Base-by-base conservation (phyloP, 23 red algal species). In the Gracilaria gracilis region DNA sequence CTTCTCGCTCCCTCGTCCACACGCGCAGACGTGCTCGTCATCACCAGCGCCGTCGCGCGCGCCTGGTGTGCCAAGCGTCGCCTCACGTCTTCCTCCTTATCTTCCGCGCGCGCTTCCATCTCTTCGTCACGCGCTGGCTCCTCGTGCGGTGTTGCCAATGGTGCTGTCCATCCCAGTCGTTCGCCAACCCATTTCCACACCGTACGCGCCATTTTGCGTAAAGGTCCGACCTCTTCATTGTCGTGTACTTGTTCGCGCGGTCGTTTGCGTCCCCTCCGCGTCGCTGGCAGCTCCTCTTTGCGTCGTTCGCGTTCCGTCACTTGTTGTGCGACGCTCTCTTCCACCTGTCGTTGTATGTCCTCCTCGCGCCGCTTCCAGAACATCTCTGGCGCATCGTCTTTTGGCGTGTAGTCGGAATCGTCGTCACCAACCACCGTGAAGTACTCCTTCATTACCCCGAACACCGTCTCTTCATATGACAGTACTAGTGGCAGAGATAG, bases 401-500 rank as follows among this genome's bases (percentile, higher is more conserved):
- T 11, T 4, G 32, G 57, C 37, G 0, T 21, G 37, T 95, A 95
- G 27, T 59, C 54, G 5, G n/a, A 34, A 9, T 64, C 57, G 25
- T 81, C 57, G 33, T 84, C 86, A 27, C 37, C 20, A 19, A 80
- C 51, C 7, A 93, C 67, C 14, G 35, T 57, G 20, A 96, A 79
- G 42, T 82, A 89, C 33, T 92, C 96, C 23, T 78, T 42, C 28
- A 33, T 61, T 36, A 95, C 57, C 27, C 96, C 96, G 6, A 89
- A 61, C 37, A 81, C 74, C 39, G 88, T 71, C 82, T 98, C 96
- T 42, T 95, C 86, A 46, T 81, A 69, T 37, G 79, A 86, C 17
- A 98, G 88, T 24, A 81, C 67, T 75, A 98, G 93, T 6, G 96
- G 96, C 21, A 98, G 65, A n/a, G 84, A 83, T 2, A 98, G 79